phyloP scores from a whole-genome alignment of 257 asterid species.

The Hygrophila difformis region DNA sequence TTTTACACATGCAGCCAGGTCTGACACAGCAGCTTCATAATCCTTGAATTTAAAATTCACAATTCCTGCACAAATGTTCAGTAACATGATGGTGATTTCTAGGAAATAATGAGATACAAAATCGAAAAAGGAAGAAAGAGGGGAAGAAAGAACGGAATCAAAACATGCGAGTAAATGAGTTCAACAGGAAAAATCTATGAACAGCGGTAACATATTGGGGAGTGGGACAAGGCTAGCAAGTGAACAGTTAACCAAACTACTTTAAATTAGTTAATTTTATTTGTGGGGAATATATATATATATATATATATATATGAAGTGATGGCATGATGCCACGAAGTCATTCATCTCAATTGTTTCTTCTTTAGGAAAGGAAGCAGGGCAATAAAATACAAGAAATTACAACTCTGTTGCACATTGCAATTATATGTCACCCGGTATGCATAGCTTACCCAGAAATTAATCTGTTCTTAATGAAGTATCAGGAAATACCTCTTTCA shows the following conservation, averaged over 20 bases:
- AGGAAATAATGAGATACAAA: too few relatives aligned
- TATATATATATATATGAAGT: neutral
- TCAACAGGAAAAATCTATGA: slow-evolving; percentile 5
- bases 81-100: too few relatives aligned
- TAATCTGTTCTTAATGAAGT: slow-evolving; percentile 2
- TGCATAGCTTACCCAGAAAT: slow-evolving; percentile 10
- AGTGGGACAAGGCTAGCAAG: slow-evolving; percentile 1
- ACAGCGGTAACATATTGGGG: neutral
- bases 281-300: too few relatives aligned
- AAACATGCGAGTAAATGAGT: slow-evolving; percentile 11
- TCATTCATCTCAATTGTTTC: neutral
- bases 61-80: slow-evolving; percentile 61
- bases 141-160: too few relatives aligned
- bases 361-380: slow-evolving; percentile 6
- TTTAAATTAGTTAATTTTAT: too few relatives aligned
- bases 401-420: slow-evolving; percentile 1
- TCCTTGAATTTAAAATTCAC: slow-evolving; percentile 94
- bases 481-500: slow-evolving; percentile 66
- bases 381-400: neutral
- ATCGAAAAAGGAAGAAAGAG: too few relatives aligned
- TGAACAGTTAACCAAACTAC: neutral
- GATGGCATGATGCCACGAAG: neutral
- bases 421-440: slow-evolving; percentile 9
- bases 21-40: slow-evolving; percentile 80
- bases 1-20: slow-evolving; percentile 75